A percentile compares a stretch with the other conserved stretches of the same genome.
Evolutionary conservation across 768 basidiomycete species (phyloP).

Genomic region (Leucosporidium scottii): DNA sequence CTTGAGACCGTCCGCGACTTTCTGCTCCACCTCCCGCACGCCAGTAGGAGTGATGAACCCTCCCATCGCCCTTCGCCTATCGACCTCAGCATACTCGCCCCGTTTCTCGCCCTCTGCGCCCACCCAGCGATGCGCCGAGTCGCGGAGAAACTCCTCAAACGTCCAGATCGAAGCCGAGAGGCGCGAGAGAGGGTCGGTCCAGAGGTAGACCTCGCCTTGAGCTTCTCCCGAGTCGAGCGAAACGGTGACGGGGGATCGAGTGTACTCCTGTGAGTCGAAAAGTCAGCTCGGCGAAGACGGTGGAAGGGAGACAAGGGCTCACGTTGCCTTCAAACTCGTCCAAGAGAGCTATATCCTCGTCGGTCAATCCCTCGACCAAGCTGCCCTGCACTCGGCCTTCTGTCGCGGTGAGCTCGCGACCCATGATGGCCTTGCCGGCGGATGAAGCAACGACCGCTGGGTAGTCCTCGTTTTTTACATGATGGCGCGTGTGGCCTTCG

Average conservation of each 20-base stretch:
- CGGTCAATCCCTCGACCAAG: conserved; percentile 64
- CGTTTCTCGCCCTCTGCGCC: conserved; percentile 42
- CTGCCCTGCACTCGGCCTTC: conserved; percentile 71
- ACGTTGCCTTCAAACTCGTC: conserved; percentile 76
- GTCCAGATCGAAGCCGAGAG: conserved; percentile 66
- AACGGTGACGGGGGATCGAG: conserved; percentile 52
- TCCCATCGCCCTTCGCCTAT: conserved; percentile 48
- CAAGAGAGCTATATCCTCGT: conserved; percentile 57
- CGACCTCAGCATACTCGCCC: conserved; percentile 53
- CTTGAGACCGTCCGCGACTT: background rate
- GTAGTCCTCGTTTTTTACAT: conserved; percentile 66
- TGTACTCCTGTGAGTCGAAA: conserved; percentile 60
- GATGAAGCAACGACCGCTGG: conserved; percentile 68
- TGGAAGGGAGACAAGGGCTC: background rate
- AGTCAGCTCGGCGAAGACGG: background rate
- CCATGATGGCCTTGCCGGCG: conserved; percentile 49
- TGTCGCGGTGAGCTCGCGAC: conserved; percentile 51
- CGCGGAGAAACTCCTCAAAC: conserved; percentile 68
- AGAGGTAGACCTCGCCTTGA: conserved; percentile 71
- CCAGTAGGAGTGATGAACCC: conserved; percentile 33
- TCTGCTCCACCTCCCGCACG: background rate
- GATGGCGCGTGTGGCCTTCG: conserved; percentile 73
- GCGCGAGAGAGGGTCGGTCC: conserved; percentile 44
- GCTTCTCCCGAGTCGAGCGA: conserved; percentile 42
- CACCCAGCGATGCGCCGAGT: conserved; percentile 74